Base-by-base conservation (phyloP, 768 basidiomycete genomes). In the Boletus subcaerulescens region DNA sequence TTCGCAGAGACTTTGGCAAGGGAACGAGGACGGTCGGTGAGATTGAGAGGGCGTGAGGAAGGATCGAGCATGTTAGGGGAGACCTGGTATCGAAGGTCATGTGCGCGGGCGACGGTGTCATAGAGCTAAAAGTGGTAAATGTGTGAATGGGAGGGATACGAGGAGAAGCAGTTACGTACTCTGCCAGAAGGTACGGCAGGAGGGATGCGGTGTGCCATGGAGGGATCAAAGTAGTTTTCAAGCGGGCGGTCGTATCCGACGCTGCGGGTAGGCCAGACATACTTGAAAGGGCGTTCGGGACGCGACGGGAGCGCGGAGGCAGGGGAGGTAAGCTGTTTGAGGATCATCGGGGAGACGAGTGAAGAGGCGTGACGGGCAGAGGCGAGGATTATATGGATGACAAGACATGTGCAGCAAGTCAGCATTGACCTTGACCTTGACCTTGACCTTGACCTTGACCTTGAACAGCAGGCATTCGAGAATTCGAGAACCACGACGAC, bases 31-130 rank as follows among this genome's bases (percentile, higher is more conserved):
- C 59, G 60, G 40, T 66, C 62, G 18, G 41, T 36, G 48, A 52
- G 45, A 20, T 51, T n/a, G 17, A 59, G 33, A 13, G 57, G 59
- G 41, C 56, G 58, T 38, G 53, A 43, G 22, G 55, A 50, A 3
- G 41, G 60, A 56, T 58, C 60, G 56, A 60, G 39, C 52, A 50
- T 44, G 47, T 52, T 51, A 6, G 45, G 46, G 2, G 51, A 29
- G 24, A 59, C 40, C 18, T 53, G 42, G 50, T 59, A 65, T 32
- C 42, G 62, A 33, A 56, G 41, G 60, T 72, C 71, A 26, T 69
- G 61, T 4, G 65, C 59, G 41, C 48, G 54, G 35, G 69, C 71
- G 14, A 72, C 47, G 15, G 71, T 54, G 10, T 69, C 62, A 46
- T 72, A 71, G 32, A 72, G 62, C 69, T 71, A 45, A 8, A 50